These are phyloP conservation scores for Physocladia obscura DNA, from an alignment of 192 early-diverging fungal species.

Conservation along the genomic window DNA sequence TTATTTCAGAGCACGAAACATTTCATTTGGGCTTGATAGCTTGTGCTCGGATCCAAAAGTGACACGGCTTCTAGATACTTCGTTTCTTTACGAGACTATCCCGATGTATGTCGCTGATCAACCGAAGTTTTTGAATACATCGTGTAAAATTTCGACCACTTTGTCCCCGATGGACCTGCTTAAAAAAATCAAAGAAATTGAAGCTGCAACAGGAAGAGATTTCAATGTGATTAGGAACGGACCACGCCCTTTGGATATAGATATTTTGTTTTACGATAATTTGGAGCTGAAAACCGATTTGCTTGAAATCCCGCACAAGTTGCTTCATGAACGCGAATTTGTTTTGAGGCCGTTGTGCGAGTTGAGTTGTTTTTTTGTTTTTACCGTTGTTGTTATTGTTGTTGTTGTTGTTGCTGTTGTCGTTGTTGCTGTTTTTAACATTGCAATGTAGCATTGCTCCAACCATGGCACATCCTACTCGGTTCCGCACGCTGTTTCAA, in stretches of 20 bases:
- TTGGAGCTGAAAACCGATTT: slow-evolving; percentile 61
- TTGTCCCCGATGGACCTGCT: slow-evolving; percentile 75
- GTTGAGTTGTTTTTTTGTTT: slow-evolving; percentile 37
- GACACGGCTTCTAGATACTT: slow-evolving; percentile 76
- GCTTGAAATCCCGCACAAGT: slow-evolving; percentile 86
- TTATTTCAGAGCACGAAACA: slow-evolving; percentile 52
- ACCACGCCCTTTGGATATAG: slow-evolving; percentile 91
- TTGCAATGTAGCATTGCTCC: slow-evolving; percentile 70
- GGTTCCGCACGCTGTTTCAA: slow-evolving; percentile 75
- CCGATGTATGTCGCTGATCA: slow-evolving; percentile 97
- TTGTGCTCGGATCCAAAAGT: slow-evolving; percentile 44
- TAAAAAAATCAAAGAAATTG: slow-evolving; percentile 77
- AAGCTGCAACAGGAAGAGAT: slow-evolving; percentile 77
- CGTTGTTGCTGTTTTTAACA: not conserved
- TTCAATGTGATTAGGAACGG: slow-evolving; percentile 67
- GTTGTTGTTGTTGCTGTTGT: not conserved
- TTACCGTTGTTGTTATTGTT: not conserved
- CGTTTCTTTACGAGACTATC: slow-evolving; percentile 92
- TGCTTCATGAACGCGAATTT: slow-evolving; percentile 90
- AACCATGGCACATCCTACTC: slow-evolving; percentile 82
- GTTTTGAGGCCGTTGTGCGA: slow-evolving; percentile 92
- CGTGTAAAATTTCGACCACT: slow-evolving; percentile 75
- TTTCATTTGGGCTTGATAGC: slow-evolving; percentile 67
- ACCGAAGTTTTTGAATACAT: slow-evolving; percentile 86
- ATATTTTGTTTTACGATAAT: slow-evolving; percentile 91